Evolutionary conservation across 768 basidiomycete species (phyloP), one percentile per base, ranked within the genome.

Genomic region (Leccinellum rugosiceps): DNA sequence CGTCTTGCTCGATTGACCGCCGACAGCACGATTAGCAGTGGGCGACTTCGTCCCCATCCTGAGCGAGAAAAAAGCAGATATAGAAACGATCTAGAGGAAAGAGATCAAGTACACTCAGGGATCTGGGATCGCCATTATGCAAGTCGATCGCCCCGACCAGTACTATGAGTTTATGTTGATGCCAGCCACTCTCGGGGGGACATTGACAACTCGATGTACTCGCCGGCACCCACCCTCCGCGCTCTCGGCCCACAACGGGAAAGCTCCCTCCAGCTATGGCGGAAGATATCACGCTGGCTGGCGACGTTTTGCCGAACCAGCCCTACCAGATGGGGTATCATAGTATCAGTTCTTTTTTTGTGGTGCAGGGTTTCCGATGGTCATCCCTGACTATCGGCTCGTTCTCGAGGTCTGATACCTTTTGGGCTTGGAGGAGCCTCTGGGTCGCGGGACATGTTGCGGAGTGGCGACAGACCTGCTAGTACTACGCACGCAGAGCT

Each of bases 231-330:
- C 2, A 30, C 72, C 2, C 6, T 56, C 64, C 11, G 56, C 59
- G 21, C 61, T 68, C 5, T 62, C 66, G 6, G 68, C 67, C 3
- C 25, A 60, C 11, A 52, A 57, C 19, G 64, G 64, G 23, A 72
- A 69, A 51, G 71, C 77, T 0, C 83, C 83, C 68, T 88, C 81
- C 69, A 59, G 83, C 41, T 88, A 88, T 57, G 87, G 87, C 1
- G 87, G 87, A 2, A 84, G 86, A 2, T 86, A 85, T 65, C 72
- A 73, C 58, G 65, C 68, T 0, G 87, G 86, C 2, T 72, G 75
- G 0, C 78, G 83, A n/a, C 75, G 71, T 7, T 65, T 80, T 43
- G 72, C 78, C n/a, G n/a, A n/a, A n/a, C 2, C 69, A 77, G 13
- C 78, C 84, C 0, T 74, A 74, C 45, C 78, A 81, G 43, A 76